These are phyloP conservation scores for Mycoemilia scoparia DNA, from an alignment of 192 early-diverging fungal species.

Conservation along the genomic window DNA sequence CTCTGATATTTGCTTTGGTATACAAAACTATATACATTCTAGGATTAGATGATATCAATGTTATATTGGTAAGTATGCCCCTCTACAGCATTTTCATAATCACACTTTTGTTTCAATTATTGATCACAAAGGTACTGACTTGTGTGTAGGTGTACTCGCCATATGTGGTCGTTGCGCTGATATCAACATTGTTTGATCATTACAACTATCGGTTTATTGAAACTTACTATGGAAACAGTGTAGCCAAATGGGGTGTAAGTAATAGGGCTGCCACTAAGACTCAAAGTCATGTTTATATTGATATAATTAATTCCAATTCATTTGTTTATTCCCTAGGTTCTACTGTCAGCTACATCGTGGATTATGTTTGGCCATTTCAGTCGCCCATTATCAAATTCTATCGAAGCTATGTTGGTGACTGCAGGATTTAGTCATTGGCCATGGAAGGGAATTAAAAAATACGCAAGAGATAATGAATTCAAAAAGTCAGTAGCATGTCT, in stretches of 20 bases:
- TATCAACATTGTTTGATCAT: slow-evolving; percentile 53
- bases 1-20: slow-evolving; percentile 58
- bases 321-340: slow-evolving; percentile 1
- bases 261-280: neutral
- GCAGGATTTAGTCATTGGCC: slow-evolving; percentile 79
- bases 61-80: slow-evolving; percentile 43
- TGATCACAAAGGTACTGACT: slow-evolving; percentile 1
- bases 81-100: slow-evolving; percentile 7
- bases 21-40: slow-evolving; percentile 45
- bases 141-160: slow-evolving; percentile 42
- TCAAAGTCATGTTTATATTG: slow-evolving; percentile 14
- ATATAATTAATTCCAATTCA: slow-evolving; percentile 3
- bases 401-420: slow-evolving; percentile 59
- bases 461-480: no score
- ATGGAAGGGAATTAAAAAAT: slow-evolving; percentile 15
- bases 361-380: slow-evolving; percentile 41
- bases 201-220: slow-evolving; percentile 54
- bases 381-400: slow-evolving; percentile 45
- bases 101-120: neutral
- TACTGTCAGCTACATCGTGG: slow-evolving; percentile 32
- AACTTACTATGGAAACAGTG: slow-evolving; percentile 34
- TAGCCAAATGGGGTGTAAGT: slow-evolving; percentile 40
- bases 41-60: slow-evolving; percentile 37
- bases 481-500: no score
- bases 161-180: slow-evolving; percentile 48